Base-by-base conservation (phyloP, 2,329 filamentous ascomycete genomes). In the Myotisia sp. region DNA sequence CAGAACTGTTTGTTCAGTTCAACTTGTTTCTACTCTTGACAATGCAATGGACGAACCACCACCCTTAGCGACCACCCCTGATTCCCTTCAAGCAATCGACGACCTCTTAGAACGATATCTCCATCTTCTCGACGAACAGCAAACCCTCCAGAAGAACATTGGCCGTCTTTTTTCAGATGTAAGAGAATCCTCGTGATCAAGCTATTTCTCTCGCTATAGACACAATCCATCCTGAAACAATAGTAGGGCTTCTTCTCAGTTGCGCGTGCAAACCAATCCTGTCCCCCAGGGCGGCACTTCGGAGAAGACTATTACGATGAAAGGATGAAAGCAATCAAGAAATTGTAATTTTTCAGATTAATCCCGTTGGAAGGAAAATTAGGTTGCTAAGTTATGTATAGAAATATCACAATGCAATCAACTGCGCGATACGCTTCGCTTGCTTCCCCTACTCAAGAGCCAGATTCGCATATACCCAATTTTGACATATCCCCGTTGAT, bases 231-330 rank as follows among this genome's bases (percentile, higher is more conserved):
- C n/a, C n/a, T n/a, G n/a, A n/a, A n/a, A n/a, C n/a, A n/a, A n/a
- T n/a, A 29, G 28, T 47, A 67, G 55, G 64, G 63, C 3, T 67
- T 64, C 40, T 48, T 67, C 24, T 56, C 60, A 23, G 56, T 68
- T 20, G 58, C 64, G 13, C 58, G 64, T 37, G 64, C 64, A 23
- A 67, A 67, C 40, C 63, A 62, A 40, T 57, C 55, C 19, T 60
- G 57, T 39, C 52, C 59, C 2, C 56, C 60, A 10, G 59, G 59
- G 10, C 55, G 61, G 36, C 49, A 58, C 32, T 64, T 62, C 50
- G 64, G 64, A 9, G 51, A 59, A 22, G 63, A 67, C 34, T 64
- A 60, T 41, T 68, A 65, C 38, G 64, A 68, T 47, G 58, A 60
- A 29, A 51, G 64, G 20, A 67, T 67, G 64, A 64, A 65, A 44